phyloP scores from a whole-genome alignment of 139 green algal species.

The Tetradesmus obliquus region DNA sequence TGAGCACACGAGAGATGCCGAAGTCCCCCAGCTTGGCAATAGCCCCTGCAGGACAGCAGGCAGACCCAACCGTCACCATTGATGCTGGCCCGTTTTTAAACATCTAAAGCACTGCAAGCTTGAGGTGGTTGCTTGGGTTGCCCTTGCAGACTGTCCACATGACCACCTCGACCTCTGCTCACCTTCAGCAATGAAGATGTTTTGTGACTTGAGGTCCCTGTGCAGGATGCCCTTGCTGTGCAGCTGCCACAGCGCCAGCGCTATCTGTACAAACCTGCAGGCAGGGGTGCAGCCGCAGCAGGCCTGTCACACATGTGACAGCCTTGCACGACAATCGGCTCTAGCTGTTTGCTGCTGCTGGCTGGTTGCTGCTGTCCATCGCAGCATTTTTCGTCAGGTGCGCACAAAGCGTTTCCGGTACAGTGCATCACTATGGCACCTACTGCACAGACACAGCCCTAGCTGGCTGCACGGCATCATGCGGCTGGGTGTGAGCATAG shows the following conservation, averaged over 20 bases:
- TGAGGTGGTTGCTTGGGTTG: too few relatives aligned
- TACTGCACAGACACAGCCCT: not conserved
- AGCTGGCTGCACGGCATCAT: not conserved
- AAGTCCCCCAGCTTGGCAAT: constrained; percentile 82
- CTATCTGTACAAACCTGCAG: constrained; percentile 67
- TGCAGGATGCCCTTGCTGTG: constrained; percentile 75
- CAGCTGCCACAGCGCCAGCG: constrained; percentile 64
- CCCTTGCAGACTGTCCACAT: too few relatives aligned
- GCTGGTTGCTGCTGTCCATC: not conserved
- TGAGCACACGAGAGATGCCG: constrained; percentile 68
- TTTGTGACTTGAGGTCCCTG: constrained; percentile 75
- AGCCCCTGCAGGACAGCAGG: constrained; percentile 56
- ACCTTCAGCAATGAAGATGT: constrained; percentile 72
- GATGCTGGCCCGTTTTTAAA: too few relatives aligned
- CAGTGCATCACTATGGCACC: too few relatives aligned
- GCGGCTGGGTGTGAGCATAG: not conserved
- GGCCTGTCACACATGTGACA: not conserved
- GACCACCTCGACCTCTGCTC: not conserved
- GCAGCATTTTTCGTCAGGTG: too few relatives aligned
- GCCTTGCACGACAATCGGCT: not conserved
- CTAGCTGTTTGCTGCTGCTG: not conserved
- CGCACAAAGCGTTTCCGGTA: too few relatives aligned
- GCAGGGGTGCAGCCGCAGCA: not conserved
- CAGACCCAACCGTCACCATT: not conserved
- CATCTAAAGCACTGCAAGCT: too few relatives aligned